Conservation (phyloP, 495 filamentous ascomycete genomes). For the Astrocystis sublimbata region DNA sequence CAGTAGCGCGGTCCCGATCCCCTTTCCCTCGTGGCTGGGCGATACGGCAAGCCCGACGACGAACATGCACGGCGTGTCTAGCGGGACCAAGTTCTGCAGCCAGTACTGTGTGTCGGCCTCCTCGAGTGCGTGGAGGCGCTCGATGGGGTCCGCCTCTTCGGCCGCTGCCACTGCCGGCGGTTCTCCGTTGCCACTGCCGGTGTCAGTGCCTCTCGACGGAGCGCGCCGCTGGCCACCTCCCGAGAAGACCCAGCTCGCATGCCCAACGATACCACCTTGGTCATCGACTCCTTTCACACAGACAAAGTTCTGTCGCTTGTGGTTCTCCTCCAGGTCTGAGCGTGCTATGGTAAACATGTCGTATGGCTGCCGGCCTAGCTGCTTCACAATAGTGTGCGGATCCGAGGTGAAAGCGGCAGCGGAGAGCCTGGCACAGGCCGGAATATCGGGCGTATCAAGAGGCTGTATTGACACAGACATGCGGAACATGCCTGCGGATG, state of each 20-base stretch:
- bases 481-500: neutral
- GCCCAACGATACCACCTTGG: slow-evolving; percentile 21
- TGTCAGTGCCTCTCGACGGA: slow-evolving; percentile 12
- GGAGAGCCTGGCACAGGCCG: slow-evolving; percentile 14
- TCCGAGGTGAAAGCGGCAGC: slow-evolving; percentile 20
- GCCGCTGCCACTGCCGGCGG: neutral
- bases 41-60: slow-evolving; percentile 28
- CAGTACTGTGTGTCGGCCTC: slow-evolving; percentile 27
- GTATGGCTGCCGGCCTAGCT: slow-evolving; percentile 18
- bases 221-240: slow-evolving; percentile 16
- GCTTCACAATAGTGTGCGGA: slow-evolving; percentile 23
- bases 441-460: slow-evolving; percentile 20
- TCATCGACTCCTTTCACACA: slow-evolving; percentile 27
- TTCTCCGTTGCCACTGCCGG: neutral
- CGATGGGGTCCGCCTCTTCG: slow-evolving; percentile 17
- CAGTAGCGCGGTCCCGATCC: slow-evolving; percentile 46
- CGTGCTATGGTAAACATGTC: slow-evolving; percentile 20
- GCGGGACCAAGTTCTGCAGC: slow-evolving; percentile 25
- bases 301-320: slow-evolving; percentile 20
- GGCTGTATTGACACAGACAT: slow-evolving; percentile 12
- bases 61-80: slow-evolving; percentile 26
- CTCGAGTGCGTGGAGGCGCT: slow-evolving; percentile 28
- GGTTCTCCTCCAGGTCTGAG: slow-evolving; percentile 14
- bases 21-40: slow-evolving; percentile 30
- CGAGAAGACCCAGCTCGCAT: slow-evolving; percentile 26